Evolutionary conservation across 305 asterid genomes (phyloP).

Genomic region (Solanum chacoense): DNA sequence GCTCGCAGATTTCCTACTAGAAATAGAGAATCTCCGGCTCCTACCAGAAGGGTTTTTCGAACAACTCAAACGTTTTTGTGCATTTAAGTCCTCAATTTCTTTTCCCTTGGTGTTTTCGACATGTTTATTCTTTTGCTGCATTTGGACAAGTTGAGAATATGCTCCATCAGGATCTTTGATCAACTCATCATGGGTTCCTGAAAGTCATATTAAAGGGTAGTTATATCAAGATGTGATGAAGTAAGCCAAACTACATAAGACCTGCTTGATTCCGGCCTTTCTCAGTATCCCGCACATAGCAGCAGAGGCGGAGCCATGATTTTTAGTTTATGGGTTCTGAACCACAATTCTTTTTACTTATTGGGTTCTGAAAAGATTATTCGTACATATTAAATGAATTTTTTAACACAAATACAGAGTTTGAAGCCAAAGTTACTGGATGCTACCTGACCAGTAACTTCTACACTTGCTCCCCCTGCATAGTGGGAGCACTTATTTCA

Average conservation of each 20-base stretch:
- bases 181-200: conserved; percentile 9
- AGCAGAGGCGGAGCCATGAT: not conserved
- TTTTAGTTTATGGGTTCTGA: not conserved
- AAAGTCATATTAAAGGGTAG: not conserved
- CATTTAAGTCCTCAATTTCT: not conserved
- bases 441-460: not conserved
- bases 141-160: conserved; percentile 5
- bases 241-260: not conserved
- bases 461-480: not conserved
- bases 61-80: not conserved
- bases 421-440: not conserved
- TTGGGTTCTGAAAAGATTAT: not conserved
- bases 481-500: not conserved
- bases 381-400: not conserved
- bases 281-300: not conserved
- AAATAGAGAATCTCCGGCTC: not conserved
- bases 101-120: not conserved
- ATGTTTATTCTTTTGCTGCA: not conserved
- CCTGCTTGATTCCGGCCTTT: not conserved
- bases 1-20: not conserved
- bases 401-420: not conserved
- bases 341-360: not conserved
- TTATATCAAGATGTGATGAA: not conserved
- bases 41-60: not conserved
- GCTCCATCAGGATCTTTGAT: conserved; percentile 3